phyloP scores from a whole-genome alignment of 129 eudicot species.

The Sambucus nigra region DNA sequence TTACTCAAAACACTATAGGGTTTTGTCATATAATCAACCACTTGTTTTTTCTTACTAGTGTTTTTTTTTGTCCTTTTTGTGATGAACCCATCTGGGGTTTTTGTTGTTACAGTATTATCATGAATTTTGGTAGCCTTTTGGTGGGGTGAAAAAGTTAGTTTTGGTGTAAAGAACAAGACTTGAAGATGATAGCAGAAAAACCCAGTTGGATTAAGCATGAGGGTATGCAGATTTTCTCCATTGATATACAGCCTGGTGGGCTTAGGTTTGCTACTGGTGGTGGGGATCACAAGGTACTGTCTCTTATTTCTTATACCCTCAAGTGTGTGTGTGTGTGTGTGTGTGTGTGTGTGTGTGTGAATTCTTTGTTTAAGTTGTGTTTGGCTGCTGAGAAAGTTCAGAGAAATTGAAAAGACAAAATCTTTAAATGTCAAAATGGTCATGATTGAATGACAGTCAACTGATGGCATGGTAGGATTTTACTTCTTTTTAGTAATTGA shows the following conservation, averaged over 20 bases:
- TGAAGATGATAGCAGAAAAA: constrained; percentile 81
- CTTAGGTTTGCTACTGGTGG: constrained; percentile 98
- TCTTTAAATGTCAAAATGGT: not conserved
- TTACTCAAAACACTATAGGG: constrained; percentile 16
- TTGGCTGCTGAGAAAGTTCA: not conserved
- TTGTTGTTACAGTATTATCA: constrained; percentile 8
- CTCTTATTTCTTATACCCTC: constrained; percentile 6
- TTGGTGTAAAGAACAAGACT: constrained; percentile 13
- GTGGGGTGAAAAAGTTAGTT: constrained; percentile 9
- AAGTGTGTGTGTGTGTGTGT: not conserved
- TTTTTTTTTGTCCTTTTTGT: not conserved
- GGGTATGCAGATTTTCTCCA: constrained; percentile 93
- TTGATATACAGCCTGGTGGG: constrained; percentile 98
- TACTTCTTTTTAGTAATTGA: not conserved
- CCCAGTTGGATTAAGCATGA: constrained; percentile 94
- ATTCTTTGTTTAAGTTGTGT: constrained; percentile 6
- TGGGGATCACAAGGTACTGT: constrained; percentile 92
- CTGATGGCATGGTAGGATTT: not conserved
- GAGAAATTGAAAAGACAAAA: not conserved
- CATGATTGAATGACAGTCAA: not conserved
- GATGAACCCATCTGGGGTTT: not conserved
- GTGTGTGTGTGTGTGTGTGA: constrained; percentile 2
- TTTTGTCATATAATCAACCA: constrained; percentile 11
- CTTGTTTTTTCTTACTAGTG: not conserved
- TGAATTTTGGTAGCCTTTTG: not conserved